Conservation (phyloP, 139 green algal species). For the Edaphochlamys debaryana region DNA sequence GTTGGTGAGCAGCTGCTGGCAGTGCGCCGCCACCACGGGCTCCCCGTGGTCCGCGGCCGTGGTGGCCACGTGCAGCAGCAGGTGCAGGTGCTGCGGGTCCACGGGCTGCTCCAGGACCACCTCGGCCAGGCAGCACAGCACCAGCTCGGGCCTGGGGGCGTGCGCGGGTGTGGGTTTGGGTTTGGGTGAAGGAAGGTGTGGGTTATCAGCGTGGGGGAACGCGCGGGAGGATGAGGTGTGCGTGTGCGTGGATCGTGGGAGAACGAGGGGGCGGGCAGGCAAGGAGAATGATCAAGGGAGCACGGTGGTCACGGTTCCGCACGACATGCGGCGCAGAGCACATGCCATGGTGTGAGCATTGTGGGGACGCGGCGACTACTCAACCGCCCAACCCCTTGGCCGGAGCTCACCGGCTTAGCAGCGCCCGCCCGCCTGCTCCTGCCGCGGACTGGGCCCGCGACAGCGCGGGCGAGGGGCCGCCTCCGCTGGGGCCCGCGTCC, state of each 20-base stretch:
- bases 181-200: too few species aligned
- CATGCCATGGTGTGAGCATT: too few species aligned
- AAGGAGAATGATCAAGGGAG: too few species aligned
- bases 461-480: not conserved
- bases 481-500: too few species aligned
- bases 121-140: conserved; percentile 89
- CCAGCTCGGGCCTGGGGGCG: conserved; percentile 80
- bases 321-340: too few species aligned
- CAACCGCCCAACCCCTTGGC: too few species aligned
- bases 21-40: conserved; percentile 30
- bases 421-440: conserved; percentile 1
- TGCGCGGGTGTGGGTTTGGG: not conserved
- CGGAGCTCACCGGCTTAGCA: conserved; percentile 4
- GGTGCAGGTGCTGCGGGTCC: conserved; percentile 81
- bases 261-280: too few species aligned
- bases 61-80: conserved; percentile 80
- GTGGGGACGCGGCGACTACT: too few species aligned
- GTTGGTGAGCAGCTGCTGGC: conserved; percentile 81
- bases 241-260: not conserved
- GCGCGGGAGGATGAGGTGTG: not conserved
- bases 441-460: not conserved
- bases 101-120: conserved; percentile 92
- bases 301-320: too few species aligned
- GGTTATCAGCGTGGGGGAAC: too few species aligned
- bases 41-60: conserved; percentile 34